phyloP scores from a whole-genome alignment of 306 rosid species.

The apple (Malus domestica) region DNA sequence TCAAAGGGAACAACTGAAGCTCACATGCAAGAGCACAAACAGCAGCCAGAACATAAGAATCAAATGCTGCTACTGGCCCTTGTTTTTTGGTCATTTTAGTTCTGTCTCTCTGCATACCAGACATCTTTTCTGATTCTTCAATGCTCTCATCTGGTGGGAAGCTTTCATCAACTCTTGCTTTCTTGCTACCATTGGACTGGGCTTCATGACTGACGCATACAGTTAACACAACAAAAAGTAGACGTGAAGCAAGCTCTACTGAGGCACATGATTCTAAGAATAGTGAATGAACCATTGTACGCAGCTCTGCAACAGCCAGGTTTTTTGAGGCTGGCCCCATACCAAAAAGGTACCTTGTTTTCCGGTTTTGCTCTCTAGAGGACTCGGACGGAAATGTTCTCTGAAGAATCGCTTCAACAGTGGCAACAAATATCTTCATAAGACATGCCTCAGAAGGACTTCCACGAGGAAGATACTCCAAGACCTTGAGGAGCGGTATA shows the following conservation, averaged over 20 bases:
- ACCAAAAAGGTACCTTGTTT: constrained; percentile 58
- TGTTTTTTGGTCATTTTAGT: constrained; percentile 61
- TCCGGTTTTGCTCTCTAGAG: constrained; percentile 65
- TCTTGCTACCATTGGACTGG: constrained; percentile 68
- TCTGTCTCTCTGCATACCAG: constrained; percentile 45
- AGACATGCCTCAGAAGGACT: constrained; percentile 99
- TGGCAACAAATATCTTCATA: constrained; percentile 94
- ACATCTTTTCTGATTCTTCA: constrained; percentile 41
- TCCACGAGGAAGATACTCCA: constrained; percentile 97
- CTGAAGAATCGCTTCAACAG: constrained; percentile 91
- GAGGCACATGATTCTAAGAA: constrained; percentile 96
- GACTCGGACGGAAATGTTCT: constrained; percentile 79
- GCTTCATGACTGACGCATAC: constrained; percentile 97
- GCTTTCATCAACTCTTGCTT: constrained; percentile 57
- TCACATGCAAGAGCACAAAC: constrained; percentile 96
- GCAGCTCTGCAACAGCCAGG: constrained; percentile 95
- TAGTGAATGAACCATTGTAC: constrained; percentile 96
- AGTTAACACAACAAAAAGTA: constrained; percentile 88
- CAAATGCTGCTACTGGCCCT: constrained; percentile 94
- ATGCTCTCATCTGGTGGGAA: constrained; percentile 38
- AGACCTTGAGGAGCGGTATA: constrained; percentile 89
- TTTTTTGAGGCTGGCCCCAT: constrained; percentile 80
- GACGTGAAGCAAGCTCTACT: constrained; percentile 86
- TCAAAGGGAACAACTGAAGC: constrained; percentile 82
- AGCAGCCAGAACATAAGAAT: constrained; percentile 94